Conservation (phyloP, 2,329 filamentous ascomycete genomes). For the Corynespora cassiicola region DNA sequence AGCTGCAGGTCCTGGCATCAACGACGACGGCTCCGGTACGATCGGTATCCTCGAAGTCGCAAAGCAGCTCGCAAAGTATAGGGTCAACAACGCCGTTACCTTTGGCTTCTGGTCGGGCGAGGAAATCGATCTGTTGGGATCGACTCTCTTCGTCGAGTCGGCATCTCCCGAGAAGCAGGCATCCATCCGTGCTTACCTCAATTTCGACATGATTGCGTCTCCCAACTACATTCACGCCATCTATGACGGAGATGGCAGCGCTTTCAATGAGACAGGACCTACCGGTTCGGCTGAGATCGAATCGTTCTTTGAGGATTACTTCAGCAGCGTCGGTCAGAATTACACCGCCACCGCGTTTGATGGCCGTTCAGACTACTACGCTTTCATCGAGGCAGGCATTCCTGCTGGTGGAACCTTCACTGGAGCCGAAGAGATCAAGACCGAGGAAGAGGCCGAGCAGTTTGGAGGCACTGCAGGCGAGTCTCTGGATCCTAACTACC, state of each 20-base stretch:
- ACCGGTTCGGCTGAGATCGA: constrained; percentile 40
- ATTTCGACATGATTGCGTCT: constrained; percentile 51
- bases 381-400: constrained; percentile 44
- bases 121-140: constrained; percentile 46
- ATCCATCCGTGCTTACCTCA: constrained; percentile 48
- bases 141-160: constrained; percentile 39
- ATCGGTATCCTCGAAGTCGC: constrained; percentile 46
- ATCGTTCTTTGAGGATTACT: constrained; percentile 41
- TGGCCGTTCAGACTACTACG: constrained; percentile 47
- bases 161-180: constrained; percentile 29
- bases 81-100: constrained; percentile 46
- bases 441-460: constrained; percentile 36
- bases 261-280: constrained; percentile 40
- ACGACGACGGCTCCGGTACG: constrained; percentile 48
- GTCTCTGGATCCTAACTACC: constrained; percentile 42
- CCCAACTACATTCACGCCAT: constrained; percentile 45
- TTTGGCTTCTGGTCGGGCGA: constrained; percentile 50
- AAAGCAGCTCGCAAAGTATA: constrained; percentile 44
- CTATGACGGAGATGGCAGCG: constrained; percentile 45
- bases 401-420: constrained; percentile 45
- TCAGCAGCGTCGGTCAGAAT: constrained; percentile 28
- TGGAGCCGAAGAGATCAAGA: constrained; percentile 48
- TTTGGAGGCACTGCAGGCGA: constrained; percentile 44
- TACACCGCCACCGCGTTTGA: constrained; percentile 42
- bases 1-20: constrained; percentile 46